Evolutionary conservation across 805 yeast species (phyloP).

Genomic region (Diddensiella santjacobensis): DNA sequence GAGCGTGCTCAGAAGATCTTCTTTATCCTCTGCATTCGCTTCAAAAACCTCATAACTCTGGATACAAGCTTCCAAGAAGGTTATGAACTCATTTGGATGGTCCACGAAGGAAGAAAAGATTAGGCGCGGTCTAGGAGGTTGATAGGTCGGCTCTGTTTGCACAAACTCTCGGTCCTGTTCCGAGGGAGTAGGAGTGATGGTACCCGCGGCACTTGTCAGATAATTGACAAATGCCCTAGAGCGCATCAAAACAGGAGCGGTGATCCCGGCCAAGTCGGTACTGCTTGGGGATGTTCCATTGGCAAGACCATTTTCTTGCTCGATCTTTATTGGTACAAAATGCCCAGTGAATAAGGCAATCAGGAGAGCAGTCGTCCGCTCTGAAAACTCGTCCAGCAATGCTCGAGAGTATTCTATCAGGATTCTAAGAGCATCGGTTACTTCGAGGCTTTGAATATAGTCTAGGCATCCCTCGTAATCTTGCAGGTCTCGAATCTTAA

Average conservation of each 20-base stretch:
- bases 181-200: slow-evolving; percentile 20
- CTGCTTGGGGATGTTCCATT: background rate
- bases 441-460: slow-evolving; percentile 62
- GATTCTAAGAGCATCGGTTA: slow-evolving; percentile 73
- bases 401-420: slow-evolving; percentile 62
- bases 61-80: slow-evolving; percentile 86
- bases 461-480: slow-evolving; percentile 57
- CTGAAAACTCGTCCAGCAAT: slow-evolving; percentile 64
- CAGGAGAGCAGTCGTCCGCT: slow-evolving; percentile 74
- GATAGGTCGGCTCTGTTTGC: slow-evolving; percentile 55
- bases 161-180: background rate
- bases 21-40: slow-evolving; percentile 63
- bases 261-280: slow-evolving; percentile 9
- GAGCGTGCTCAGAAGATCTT: slow-evolving; percentile 70
- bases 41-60: slow-evolving; percentile 74
- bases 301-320: slow-evolving; percentile 12
- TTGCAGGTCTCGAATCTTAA: slow-evolving; percentile 61
- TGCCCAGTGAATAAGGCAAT: slow-evolving; percentile 88
- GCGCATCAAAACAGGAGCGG: slow-evolving; percentile 43
- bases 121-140: slow-evolving; percentile 86
- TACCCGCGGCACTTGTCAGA: slow-evolving; percentile 31
- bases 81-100: slow-evolving; percentile 83
- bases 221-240: slow-evolving; percentile 57
- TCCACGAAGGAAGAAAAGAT: slow-evolving; percentile 84
- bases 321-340: slow-evolving; percentile 46